These are phyloP conservation scores for Cyclotella choctawhatcheeana DNA, from an alignment of 108 stramenopile genomes.

Conservation along the genomic window DNA sequence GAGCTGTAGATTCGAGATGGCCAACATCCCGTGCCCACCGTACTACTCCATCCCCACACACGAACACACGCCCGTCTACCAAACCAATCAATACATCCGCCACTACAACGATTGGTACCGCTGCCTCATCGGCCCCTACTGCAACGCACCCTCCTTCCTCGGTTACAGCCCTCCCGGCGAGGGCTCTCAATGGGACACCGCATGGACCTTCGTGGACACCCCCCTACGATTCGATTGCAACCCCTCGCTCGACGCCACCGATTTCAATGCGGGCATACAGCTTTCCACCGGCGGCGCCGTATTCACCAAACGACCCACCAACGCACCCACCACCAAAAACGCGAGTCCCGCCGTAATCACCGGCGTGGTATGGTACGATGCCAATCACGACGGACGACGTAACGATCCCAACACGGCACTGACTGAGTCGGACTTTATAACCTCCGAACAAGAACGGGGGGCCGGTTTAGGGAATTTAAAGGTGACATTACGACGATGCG, in stretches of 20 bases:
- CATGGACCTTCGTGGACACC: slow-evolving; percentile 18
- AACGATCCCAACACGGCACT: slow-evolving; percentile 18
- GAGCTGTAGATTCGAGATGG: background rate
- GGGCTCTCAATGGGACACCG: slow-evolving; percentile 12
- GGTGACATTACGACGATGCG: slow-evolving; percentile 6
- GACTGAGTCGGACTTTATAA: slow-evolving; percentile 16
- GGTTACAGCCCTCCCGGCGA: slow-evolving; percentile 38
- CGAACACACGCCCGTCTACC: slow-evolving; percentile 15
- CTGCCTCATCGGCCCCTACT: slow-evolving; percentile 30
- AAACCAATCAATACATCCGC: slow-evolving; percentile 10
- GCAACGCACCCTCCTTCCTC: slow-evolving; percentile 39
- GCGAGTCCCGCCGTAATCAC: slow-evolving; percentile 11
- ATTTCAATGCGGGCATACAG: background rate
- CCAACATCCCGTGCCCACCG: slow-evolving; percentile 38
- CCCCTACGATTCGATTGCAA: slow-evolving; percentile 22
- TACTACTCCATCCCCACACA: slow-evolving; percentile 34
- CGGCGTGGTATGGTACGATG: slow-evolving; percentile 36
- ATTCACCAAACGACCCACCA: background rate
- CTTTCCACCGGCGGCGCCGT: background rate
- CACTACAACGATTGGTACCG: slow-evolving; percentile 42
- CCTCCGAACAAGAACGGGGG: slow-evolving; percentile 15
- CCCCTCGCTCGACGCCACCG: slow-evolving; percentile 17
- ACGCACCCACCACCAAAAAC: background rate
- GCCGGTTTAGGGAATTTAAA: slow-evolving; percentile 22
- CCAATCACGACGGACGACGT: slow-evolving; percentile 31